These are phyloP conservation scores for Capsella bursapastoris DNA, from an alignment of 345 rosid species.

Conservation along the genomic window DNA sequence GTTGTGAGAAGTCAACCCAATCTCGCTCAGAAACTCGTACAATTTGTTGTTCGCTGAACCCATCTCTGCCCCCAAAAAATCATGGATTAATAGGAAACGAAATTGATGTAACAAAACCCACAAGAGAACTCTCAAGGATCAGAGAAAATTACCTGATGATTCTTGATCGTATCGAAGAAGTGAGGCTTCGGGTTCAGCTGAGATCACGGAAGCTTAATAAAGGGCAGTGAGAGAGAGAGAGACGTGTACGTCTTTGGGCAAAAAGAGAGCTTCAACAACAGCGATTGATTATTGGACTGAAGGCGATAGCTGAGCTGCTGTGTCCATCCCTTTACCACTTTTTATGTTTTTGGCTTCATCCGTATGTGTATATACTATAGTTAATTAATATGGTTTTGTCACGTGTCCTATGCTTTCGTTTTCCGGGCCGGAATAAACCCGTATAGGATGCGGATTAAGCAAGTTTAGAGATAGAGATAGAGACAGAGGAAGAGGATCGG, in stretches of 20 bases:
- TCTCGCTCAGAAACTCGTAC: conserved; percentile 76
- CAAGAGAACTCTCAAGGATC: neutral
- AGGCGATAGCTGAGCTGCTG: conserved; percentile 30
- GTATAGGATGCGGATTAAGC: neutral
- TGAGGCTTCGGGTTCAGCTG: neutral
- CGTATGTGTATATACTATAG: neutral
- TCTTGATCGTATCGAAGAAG: conserved; percentile 14
- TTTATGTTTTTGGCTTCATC: conserved; percentile 1
- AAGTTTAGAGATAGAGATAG: too few species aligned
- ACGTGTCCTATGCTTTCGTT: conserved; percentile 28
- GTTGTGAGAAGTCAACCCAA: conserved; percentile 70
- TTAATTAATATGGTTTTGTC: neutral
- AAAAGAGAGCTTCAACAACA: neutral
- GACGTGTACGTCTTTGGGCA: conserved; percentile 36
- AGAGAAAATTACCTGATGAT: conserved; percentile 1
- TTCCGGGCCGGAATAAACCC: conserved; percentile 6
- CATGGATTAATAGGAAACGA: neutral
- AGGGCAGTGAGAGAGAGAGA: conserved; percentile 4
- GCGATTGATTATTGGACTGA: conserved; percentile 5
- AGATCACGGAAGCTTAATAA: conserved; percentile 7
- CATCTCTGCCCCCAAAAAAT: conserved; percentile 55
- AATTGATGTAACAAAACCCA: neutral
- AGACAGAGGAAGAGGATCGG: neutral
- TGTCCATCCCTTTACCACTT: neutral
- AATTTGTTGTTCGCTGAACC: conserved; percentile 62